Conservation (phyloP, 2,329 filamentous ascomycete genomes). For the Neofusicoccum umdonicola region DNA sequence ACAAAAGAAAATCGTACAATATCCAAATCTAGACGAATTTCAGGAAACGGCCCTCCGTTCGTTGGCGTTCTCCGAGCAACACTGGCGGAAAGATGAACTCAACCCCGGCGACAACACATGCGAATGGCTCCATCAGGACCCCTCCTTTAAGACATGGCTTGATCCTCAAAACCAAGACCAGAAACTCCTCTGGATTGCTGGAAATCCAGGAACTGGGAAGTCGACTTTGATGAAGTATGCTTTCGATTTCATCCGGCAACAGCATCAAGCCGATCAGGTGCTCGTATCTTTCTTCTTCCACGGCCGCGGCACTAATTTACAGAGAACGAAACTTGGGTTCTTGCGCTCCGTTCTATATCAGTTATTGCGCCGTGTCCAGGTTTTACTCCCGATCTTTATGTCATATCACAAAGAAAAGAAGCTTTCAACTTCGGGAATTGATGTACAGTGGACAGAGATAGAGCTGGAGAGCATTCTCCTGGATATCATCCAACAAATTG, state of each 20-base stretch:
- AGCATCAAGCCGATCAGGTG: background rate
- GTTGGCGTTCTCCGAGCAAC: background rate
- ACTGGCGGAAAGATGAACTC: background rate
- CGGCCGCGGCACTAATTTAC: background rate
- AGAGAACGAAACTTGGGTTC: background rate
- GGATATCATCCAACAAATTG: background rate
- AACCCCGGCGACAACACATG: background rate
- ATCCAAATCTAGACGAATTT: no score
- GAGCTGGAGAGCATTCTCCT: background rate
- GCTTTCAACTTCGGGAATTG: background rate
- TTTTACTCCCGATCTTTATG: background rate
- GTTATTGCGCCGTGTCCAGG: background rate
- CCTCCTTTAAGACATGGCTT: background rate
- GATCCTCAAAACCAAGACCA: background rate
- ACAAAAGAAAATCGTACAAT: background rate
- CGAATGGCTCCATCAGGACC: background rate
- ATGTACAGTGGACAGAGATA: background rate
- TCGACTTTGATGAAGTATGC: background rate
- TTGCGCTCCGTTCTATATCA: background rate
- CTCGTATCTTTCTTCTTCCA: background rate
- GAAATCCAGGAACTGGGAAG: background rate
- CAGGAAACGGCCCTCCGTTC: background rate
- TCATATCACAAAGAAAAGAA: background rate
- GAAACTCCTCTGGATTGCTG: background rate
- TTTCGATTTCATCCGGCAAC: background rate